Evolutionary conservation across 1,284 basidiomycete species (phyloP), one percentile per base, ranked within the genome.

Genomic region (Cryptococcus floricola): DNA sequence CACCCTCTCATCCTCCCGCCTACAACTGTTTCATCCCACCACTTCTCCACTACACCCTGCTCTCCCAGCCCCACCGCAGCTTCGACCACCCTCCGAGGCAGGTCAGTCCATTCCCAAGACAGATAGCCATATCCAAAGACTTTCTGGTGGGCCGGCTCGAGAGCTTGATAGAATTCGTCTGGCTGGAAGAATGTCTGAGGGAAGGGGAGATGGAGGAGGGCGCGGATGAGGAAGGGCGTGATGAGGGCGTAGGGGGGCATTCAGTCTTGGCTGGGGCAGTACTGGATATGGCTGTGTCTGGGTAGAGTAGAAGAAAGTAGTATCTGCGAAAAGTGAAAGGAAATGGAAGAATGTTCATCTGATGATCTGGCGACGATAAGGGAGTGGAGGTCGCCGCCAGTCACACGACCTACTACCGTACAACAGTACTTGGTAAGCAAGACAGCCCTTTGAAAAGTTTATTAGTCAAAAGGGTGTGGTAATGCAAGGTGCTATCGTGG

Each of bases 81-180:
- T 34, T 4, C 9, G 27, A 41, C 23, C 13, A 5, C 28, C 23
- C 27, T 23, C 9, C 25, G 45, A 31, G 76, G 75, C 5, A 82
- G 75, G 54, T 83, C 80, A 23, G 83, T 77, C 96, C 96, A 99
- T 79, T 99, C 96, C 96, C 96, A 99, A 28, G 93, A 97, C 39
- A 91, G 80, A 68, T 87, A 84, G 1, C 93, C 96, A 75, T 91
- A 92, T 34, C 92, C 92, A 73, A 91, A 98, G 53, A 95, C 90
- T 45, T 87, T 76, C 52, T 81, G 81, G 72, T 98, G 89, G 0
- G 96, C 96, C 31, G 92, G 88, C 73, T 99, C 96, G 43, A 96
- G 82, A 9, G 92, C 85, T 73, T 99, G 96, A 68, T 88, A 98
- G 77, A 91, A 96, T 78, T 98, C 96, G 77, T 99, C 96, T 2